phyloP scores from a whole-genome alignment of 202 grass and related monocot genomes.

The Hordeum pubiflorum region DNA sequence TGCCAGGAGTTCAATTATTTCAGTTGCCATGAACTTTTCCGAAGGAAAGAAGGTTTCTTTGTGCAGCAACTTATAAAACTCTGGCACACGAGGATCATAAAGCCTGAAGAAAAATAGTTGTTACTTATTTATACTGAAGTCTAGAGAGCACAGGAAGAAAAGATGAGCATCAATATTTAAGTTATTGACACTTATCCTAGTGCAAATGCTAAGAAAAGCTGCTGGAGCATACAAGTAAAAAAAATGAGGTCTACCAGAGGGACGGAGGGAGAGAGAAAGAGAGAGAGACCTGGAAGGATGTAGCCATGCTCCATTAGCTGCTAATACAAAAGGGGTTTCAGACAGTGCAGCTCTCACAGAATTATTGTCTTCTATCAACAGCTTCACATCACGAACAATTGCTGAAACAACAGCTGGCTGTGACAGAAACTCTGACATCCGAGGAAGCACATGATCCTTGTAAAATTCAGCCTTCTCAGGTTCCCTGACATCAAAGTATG shows the following conservation, averaged over 20 bases:
- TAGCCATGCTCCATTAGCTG: slow-evolving; percentile 66
- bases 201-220: not conserved
- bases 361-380: slow-evolving; percentile 56
- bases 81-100: slow-evolving; percentile 90
- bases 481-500: slow-evolving; percentile 66
- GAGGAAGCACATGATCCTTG: slow-evolving; percentile 80
- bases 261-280: not conserved
- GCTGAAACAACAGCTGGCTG: slow-evolving; percentile 69
- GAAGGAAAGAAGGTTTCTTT: slow-evolving; percentile 97
- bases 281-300: slow-evolving; percentile 65
- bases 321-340: slow-evolving; percentile 64
- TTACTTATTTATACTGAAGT: slow-evolving; percentile 25
- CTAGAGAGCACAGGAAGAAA: not conserved
- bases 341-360: slow-evolving; percentile 41
- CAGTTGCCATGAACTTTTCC: slow-evolving; percentile 51
- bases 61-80: slow-evolving; percentile 69
- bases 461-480: slow-evolving; percentile 86
- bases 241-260: slow-evolving; percentile 3
- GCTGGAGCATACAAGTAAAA: not conserved
- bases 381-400: slow-evolving; percentile 73
- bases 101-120: slow-evolving; percentile 54
- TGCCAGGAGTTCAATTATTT: slow-evolving; percentile 69
- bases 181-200: not conserved
- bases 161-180: not conserved
- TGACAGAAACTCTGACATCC: slow-evolving; percentile 78